Base-by-base conservation (phyloP, 2,329 filamentous ascomycete species). In the Ophiostoma tasmaniense region DNA sequence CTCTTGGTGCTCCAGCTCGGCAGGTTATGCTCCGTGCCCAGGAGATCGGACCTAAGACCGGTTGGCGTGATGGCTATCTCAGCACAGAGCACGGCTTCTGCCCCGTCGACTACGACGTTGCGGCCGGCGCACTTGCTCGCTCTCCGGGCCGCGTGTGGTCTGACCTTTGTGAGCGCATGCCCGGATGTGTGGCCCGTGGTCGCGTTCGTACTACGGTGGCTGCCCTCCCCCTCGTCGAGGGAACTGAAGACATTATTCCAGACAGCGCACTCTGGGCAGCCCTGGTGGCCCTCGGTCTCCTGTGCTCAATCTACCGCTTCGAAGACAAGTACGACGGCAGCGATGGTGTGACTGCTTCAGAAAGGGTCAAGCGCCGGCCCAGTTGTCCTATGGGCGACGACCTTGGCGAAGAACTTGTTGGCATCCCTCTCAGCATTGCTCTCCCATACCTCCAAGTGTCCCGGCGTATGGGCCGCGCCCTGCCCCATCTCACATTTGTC, bases 111-210 rank as follows among this genome's bases (percentile, higher is more conserved):
- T 81, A 82, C 14, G 81, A 83, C 70, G 83, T 82, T 69, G 77
- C 83, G 0, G 79, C 79, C 0, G 81, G 79, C 3, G 82, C 81
- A 5, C 77, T 80, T 20, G 80, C 79, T 37, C 80, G 77, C 70
- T 83, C 81, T 0, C 82, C 82, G 0, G 83, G 83, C 0, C 77
- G 83, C n/a, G 79, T 85, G 20, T 86, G 84, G 83, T 81, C 81
- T 3, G 83, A 85, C 70, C 77, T 85, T 0, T 83, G 81, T 69
- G 82, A 84, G 73, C 77, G 83, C 2, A 85, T 85, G 80, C 83
- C 83, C 0, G 83, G 83, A 0, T 83, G 81, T 64, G 79, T 83
- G 1, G 79, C 81, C 1, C 76, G 83, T 66, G 83, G 83, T 0
- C 79, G 81, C n/a, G 82, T 84, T 0, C 76, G 82, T 42, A 82